A percentile compares a stretch with the other conserved stretches of the same genome.
Conservation (phyloP, 371 early-diverging fungal genomes). For the Zychaea mexicana region DNA sequence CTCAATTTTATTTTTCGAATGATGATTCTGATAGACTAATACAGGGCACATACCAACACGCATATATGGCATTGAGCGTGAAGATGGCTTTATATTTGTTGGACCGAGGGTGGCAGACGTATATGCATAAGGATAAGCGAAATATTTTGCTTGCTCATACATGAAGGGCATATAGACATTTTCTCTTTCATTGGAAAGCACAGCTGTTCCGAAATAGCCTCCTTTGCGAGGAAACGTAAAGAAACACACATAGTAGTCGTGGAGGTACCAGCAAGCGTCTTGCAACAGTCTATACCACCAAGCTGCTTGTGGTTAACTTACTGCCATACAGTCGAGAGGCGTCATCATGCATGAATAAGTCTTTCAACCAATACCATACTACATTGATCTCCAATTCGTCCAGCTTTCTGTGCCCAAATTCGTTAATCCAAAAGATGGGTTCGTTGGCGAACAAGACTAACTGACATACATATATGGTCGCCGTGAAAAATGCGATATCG, state of each 20-base stretch:
- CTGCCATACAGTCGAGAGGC: slow-evolving; percentile 22
- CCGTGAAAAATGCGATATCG: slow-evolving; percentile 49
- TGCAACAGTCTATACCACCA: background rate
- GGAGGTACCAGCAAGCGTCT: background rate
- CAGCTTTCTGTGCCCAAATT: slow-evolving; percentile 45
- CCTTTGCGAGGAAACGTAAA: slow-evolving; percentile 30
- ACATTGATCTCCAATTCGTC: slow-evolving; percentile 44
- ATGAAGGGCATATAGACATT: slow-evolving; percentile 27
- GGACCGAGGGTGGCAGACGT: slow-evolving; percentile 40
- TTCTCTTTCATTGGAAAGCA: slow-evolving; percentile 23
- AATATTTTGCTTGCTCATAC: slow-evolving; percentile 13
- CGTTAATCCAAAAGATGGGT: slow-evolving; percentile 37
- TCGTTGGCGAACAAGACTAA: slow-evolving; percentile 45
- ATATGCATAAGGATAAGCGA: slow-evolving; percentile 39
- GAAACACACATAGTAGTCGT: slow-evolving; percentile 25
- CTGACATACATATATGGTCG: slow-evolving; percentile 50
- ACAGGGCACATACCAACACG: background rate
- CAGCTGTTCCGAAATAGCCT: slow-evolving; percentile 24
- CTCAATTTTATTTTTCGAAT: too few species aligned
- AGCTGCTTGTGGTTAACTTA: slow-evolving; percentile 13
- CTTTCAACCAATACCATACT: background rate
- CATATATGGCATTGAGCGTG: slow-evolving; percentile 8
- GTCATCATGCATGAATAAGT: slow-evolving; percentile 20
- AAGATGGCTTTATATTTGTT: slow-evolving; percentile 21
- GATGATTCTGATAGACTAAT: too few species aligned